Percentiles rank a stretch among this genome's conserved stretches.
These are phyloP conservation scores for Leccinum pachyderme DNA, from an alignment of 1,284 basidiomycete genomes.

Conservation along the genomic window DNA sequence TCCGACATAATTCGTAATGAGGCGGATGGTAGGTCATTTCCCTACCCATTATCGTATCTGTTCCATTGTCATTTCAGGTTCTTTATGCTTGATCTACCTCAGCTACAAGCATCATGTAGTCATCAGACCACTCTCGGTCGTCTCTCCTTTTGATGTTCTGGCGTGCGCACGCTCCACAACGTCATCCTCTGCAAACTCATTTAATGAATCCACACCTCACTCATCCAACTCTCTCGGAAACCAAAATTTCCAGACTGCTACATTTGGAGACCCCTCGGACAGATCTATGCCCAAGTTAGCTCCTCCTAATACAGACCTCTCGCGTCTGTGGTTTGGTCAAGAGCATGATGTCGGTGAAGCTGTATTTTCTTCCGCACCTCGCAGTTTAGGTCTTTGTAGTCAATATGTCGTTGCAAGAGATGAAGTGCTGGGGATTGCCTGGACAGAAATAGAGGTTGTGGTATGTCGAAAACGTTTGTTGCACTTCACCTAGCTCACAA, in stretches of 20 bases:
- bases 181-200: constrained; percentile 20
- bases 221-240: constrained; percentile 53
- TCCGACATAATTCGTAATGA: constrained; percentile 43
- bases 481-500: neutral
- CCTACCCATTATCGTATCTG: constrained; percentile 2
- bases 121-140: constrained; percentile 33
- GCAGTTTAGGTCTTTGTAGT: constrained; percentile 16
- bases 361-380: constrained; percentile 18
- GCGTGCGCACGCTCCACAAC: constrained; percentile 16
- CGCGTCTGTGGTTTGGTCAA: constrained; percentile 27
- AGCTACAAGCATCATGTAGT: constrained; percentile 28
- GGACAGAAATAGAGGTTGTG: constrained; percentile 29
- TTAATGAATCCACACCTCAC: constrained; percentile 29
- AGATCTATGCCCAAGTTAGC: neutral
- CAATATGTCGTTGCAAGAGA: constrained; percentile 25
- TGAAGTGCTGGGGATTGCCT: constrained; percentile 23
- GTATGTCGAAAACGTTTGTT: constrained; percentile 12
- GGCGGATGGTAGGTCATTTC: constrained; percentile 41
- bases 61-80: constrained; percentile 30
- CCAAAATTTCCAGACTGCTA: constrained; percentile 34
- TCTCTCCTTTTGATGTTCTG: constrained; percentile 21
- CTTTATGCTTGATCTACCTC: constrained; percentile 28
- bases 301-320: constrained; percentile 14
- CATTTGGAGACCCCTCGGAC: constrained; percentile 20
- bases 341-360: constrained; percentile 22